Evolutionary conservation across 2,329 filamentous ascomycete genomes (phyloP).

Genomic region (Neonectria faginata): DNA sequence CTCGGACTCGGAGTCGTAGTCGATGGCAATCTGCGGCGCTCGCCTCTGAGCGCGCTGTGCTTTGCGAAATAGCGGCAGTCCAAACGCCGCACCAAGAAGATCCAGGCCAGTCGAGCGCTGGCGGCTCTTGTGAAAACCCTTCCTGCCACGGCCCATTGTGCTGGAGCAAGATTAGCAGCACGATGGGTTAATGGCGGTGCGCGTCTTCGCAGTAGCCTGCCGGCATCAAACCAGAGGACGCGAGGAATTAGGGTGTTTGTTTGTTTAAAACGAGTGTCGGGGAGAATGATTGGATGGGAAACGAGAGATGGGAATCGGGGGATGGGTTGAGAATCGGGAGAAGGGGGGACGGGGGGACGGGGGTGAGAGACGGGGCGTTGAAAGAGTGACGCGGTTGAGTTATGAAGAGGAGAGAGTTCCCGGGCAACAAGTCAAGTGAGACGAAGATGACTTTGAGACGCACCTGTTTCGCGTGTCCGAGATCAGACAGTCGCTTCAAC

Average conservation of each 20-base stretch:
- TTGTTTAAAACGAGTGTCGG: background rate
- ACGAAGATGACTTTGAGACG: conserved; percentile 9
- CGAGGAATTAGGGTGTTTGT: background rate
- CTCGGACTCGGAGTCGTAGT: conserved; percentile 18
- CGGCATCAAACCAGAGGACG: conserved; percentile 6
- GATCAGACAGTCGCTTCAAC: background rate
- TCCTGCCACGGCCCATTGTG: conserved; percentile 40
- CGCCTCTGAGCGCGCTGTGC: conserved; percentile 22
- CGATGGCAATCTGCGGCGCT: conserved; percentile 13
- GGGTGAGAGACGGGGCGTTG: background rate
- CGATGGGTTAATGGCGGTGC: background rate
- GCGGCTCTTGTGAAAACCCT: conserved; percentile 28
- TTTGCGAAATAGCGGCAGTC: conserved; percentile 39
- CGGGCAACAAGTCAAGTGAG: conserved; percentile 2
- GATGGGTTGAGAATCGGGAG: too few relatives aligned
- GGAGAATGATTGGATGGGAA: too few relatives aligned
- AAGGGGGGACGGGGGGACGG: background rate
- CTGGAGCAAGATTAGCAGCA: conserved; percentile 8
- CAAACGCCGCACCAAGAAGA: conserved; percentile 45
- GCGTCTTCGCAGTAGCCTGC: background rate
- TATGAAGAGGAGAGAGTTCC: background rate
- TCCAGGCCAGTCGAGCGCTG: conserved; percentile 39
- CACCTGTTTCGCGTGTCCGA: background rate
- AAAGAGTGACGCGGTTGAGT: conserved; percentile 1
- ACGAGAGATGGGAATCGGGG: background rate